A percentile compares a stretch with the other conserved stretches of the same genome.
Conservation (phyloP, 371 early-diverging fungal species). For the Mucor velutinosus region DNA sequence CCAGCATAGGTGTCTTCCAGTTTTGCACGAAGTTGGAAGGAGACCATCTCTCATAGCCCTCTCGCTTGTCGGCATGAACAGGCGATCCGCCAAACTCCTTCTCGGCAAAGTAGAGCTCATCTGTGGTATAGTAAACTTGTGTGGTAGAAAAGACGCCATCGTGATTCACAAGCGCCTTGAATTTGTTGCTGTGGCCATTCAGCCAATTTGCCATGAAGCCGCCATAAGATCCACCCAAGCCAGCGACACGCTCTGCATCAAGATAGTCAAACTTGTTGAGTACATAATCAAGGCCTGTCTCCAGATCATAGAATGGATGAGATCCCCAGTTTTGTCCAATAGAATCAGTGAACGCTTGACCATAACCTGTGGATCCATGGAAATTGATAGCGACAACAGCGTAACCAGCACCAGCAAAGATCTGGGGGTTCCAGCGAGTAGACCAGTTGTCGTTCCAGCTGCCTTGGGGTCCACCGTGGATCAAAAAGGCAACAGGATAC, state of each 20-base stretch:
- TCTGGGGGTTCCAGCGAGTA: constrained; percentile 75
- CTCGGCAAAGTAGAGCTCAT: constrained; percentile 84
- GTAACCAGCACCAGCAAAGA: constrained; percentile 76
- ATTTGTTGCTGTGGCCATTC: constrained; percentile 59
- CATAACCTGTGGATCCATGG: constrained; percentile 85
- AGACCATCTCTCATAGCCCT: constrained; percentile 68
- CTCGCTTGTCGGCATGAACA: constrained; percentile 52
- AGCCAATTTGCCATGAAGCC: constrained; percentile 86
- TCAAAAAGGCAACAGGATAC: constrained; percentile 82
- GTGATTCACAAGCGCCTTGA: constrained; percentile 80
- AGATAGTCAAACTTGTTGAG: constrained; percentile 61
- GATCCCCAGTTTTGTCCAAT: constrained; percentile 82
- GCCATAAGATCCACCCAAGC: constrained; percentile 83
- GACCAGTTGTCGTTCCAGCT: constrained; percentile 74
- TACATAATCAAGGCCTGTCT: constrained; percentile 73
- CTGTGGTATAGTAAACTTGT: constrained; percentile 69
- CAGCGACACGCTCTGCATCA: constrained; percentile 64
- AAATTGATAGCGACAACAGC: constrained; percentile 78
- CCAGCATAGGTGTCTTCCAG: constrained; percentile 83
- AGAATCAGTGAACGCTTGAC: constrained; percentile 74
- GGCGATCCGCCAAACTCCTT: constrained; percentile 80
- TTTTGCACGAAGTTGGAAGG: constrained; percentile 72
- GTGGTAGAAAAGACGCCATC: constrained; percentile 80
- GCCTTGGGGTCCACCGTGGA: constrained; percentile 88
- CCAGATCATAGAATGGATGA: constrained; percentile 74